Conservation (phyloP, 352 stramenopile genomes). For the Phytophthora ramorum region DNA sequence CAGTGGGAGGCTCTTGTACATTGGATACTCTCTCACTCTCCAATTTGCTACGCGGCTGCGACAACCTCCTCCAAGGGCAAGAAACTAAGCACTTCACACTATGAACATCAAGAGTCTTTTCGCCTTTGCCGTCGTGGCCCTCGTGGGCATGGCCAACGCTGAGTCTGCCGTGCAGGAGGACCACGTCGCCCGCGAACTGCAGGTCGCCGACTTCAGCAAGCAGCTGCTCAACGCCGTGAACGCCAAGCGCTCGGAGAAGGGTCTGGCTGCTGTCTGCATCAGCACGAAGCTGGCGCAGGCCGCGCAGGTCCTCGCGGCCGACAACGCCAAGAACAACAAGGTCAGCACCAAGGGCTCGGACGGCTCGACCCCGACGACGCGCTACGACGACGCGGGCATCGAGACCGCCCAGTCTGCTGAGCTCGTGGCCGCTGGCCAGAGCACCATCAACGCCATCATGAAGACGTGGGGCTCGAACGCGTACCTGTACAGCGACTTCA, state of each 20-base stretch:
- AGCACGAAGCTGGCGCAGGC: constrained; percentile 42
- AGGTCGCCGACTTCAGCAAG: constrained; percentile 45
- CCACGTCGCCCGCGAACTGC: constrained; percentile 28
- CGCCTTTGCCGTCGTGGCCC: constrained; percentile 24
- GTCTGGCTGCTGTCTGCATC: constrained; percentile 41
- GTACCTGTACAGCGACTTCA: constrained; percentile 39
- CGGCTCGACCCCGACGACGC: constrained; percentile 36
- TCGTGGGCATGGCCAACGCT: constrained; percentile 27
- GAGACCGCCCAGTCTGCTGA: constrained; percentile 30
- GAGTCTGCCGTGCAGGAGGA: constrained; percentile 11
- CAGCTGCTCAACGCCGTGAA: constrained; percentile 47
- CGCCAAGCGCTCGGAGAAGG: constrained; percentile 41
- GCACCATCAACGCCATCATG: constrained; percentile 34
- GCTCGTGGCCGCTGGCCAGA: constrained; percentile 50
- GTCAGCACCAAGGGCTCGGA: constrained; percentile 39
- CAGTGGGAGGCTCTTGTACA: too few relatives aligned
- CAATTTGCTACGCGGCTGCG: constrained; percentile 10
- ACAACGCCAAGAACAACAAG: constrained; percentile 37
- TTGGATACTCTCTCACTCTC: constrained; percentile 16
- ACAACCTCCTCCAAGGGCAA: constrained; percentile 11
- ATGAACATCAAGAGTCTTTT: constrained; percentile 45
- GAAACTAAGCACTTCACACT: constrained; percentile 6
- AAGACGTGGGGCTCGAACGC: constrained; percentile 51
- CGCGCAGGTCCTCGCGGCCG: constrained; percentile 28
- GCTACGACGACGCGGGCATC: constrained; percentile 33